A percentile compares a stretch with the other conserved stretches of the same genome.
Evolutionary conservation across 345 rosid species (phyloP).

Genomic region (Eucalyptus sp.): DNA sequence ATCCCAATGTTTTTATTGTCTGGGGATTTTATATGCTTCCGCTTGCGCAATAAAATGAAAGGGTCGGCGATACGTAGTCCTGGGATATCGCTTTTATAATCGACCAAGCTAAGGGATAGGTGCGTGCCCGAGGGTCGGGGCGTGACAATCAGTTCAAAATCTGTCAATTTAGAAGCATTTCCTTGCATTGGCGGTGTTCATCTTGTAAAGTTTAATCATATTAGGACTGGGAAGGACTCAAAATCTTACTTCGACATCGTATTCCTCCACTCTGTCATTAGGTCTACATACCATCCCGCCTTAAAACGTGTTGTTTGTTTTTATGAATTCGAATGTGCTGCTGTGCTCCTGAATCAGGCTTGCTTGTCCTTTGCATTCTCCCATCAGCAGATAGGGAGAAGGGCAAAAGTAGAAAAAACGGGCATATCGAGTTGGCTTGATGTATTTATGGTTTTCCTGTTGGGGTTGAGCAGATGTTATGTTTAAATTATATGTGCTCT

Average conservation of each 20-base stretch:
- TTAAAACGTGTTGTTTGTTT: neutral
- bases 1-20: no score
- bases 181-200: neutral
- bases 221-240: neutral
- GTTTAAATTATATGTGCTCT: neutral
- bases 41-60: no score
- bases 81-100: no score
- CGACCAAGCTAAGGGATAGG: no score
- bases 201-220: neutral
- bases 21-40: no score
- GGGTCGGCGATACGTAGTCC: no score
- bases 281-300: constrained; percentile 19
- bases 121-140: no score
- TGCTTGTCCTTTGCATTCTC: neutral
- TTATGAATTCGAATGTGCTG: neutral
- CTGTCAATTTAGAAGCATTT: neutral
- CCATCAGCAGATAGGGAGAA: neutral
- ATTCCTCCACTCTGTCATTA: neutral
- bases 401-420: neutral
- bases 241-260: no score
- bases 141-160: neutral
- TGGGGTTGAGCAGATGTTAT: neutral
- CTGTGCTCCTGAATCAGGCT: neutral
- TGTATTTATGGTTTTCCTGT: neutral
- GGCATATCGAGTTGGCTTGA: neutral